Conservation (phyloP, 129 eudicot species). For the Mikania micrantha region DNA sequence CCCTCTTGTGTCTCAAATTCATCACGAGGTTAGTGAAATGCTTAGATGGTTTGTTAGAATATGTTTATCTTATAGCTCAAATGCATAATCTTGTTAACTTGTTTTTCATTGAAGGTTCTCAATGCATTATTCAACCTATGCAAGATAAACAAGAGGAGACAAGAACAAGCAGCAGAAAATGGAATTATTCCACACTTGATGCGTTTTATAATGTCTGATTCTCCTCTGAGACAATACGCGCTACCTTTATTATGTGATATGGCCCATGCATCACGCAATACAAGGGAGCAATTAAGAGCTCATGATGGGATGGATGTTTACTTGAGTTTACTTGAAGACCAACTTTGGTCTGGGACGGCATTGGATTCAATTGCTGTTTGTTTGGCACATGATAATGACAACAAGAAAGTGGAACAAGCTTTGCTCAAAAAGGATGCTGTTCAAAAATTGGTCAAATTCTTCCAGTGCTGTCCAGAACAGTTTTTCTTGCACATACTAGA, state of each 20-base stretch:
- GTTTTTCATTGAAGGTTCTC: slow-evolving; percentile 58
- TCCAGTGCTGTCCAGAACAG: slow-evolving; percentile 86
- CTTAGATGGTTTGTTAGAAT: background rate
- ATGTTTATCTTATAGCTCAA: slow-evolving; percentile 2
- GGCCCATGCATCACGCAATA: slow-evolving; percentile 95
- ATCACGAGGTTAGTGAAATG: slow-evolving; percentile 70
- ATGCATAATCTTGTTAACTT: background rate
- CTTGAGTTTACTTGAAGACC: slow-evolving; percentile 91
- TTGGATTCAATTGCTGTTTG: slow-evolving; percentile 92
- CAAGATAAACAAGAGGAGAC: slow-evolving; percentile 95
- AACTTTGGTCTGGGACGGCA: slow-evolving; percentile 92
- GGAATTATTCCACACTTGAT: slow-evolving; percentile 95
- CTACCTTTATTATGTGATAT: slow-evolving; percentile 87
- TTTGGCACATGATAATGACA: slow-evolving; percentile 94
- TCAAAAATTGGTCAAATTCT: slow-evolving; percentile 86
- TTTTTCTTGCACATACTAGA: slow-evolving; percentile 84
- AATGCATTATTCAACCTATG: slow-evolving; percentile 92
- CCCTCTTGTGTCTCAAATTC: slow-evolving; percentile 80
- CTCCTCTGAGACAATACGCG: slow-evolving; percentile 83
- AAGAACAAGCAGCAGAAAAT: slow-evolving; percentile 97
- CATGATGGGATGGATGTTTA: slow-evolving; percentile 95
- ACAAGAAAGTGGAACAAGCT: slow-evolving; percentile 90
- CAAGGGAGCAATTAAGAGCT: slow-evolving; percentile 92
- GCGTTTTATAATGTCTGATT: slow-evolving; percentile 79
- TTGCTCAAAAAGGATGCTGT: slow-evolving; percentile 79